Evolutionary conservation across 768 basidiomycete genomes (phyloP), one percentile per base, ranked within the genome.

Genomic region (Kondoa malvinella): DNA sequence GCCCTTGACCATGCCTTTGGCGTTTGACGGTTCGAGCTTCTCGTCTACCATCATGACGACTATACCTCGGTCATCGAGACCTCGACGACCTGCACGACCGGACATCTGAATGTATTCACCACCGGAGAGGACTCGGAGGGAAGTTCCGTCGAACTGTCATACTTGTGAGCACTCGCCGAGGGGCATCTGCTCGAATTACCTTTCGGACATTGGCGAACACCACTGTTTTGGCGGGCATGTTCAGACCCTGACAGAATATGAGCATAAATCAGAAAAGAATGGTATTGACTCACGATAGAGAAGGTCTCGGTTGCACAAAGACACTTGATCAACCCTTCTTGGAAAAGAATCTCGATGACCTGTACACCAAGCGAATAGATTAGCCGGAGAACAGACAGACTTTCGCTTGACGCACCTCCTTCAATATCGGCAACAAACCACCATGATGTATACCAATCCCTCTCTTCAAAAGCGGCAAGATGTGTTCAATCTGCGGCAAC

Each of bases 91-190:
- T 1, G 95, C 95, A 67, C 95, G 88, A 67, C 95, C 95, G 0
- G 92, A 92, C 95, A 99, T 99, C 75, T 99, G 95, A 73, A 97
- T 95, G 77, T 99, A 99, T 81, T 99, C 95, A 67, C 95, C 88
- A 59, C 78, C 78, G 0, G 90, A 90, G 34, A 99, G 80, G 75
- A 89, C 89, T 30, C 95, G 83, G 80, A 95, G 95, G 73, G 92
- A 91, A 57, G 84, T 84, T 0, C 95, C 95, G 76, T 99, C 95
- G 73, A 92, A 97, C 78, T 50, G 40, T 21, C 40, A 50, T 8
- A 50, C 8, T 50, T n/a, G n/a, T n/a, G n/a, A n/a, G n/a, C n/a
- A n/a, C n/a, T n/a, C n/a, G n/a, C n/a, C n/a, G n/a, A 50, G 40
- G 21, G 40, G 40, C 21, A 21, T 8, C 8, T 50, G 40, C 40